These are phyloP conservation scores for Thuja plicata DNA, from an alignment of 83 land plant species.

Conservation along the genomic window DNA sequence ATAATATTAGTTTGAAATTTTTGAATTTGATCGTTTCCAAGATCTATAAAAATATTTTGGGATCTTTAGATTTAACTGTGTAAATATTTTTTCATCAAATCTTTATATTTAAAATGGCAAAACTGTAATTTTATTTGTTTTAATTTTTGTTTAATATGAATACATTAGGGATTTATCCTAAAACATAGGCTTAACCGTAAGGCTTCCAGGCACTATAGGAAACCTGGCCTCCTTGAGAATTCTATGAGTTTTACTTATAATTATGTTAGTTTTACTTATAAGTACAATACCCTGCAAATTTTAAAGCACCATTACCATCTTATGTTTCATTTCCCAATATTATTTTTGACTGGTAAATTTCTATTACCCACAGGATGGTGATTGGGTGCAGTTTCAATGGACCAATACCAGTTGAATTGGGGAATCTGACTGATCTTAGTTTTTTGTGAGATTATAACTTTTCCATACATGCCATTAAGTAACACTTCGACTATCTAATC, in stretches of 20 bases:
- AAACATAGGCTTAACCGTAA: background rate
- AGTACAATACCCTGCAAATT: background rate
- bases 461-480: background rate
- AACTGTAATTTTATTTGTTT: background rate
- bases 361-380: no score
- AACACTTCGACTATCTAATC: background rate
- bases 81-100: no score
- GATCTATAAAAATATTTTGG: no score
- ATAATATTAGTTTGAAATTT: no score
- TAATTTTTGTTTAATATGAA: background rate
- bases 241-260: background rate
- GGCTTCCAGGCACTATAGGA: background rate
- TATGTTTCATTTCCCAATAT: no score
- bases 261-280: no score
- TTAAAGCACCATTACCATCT: no score
- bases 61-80: no score
- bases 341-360: no score
- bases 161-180: background rate
- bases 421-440: background rate
- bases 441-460: slow-evolving; percentile 1
- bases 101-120: no score
- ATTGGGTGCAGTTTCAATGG: background rate
- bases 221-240: background rate
- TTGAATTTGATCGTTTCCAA: no score
- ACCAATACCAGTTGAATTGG: background rate